Evolutionary conservation across 768 basidiomycete species (phyloP), one percentile per base, ranked within the genome.

Genomic region (Lactarius quietus): DNA sequence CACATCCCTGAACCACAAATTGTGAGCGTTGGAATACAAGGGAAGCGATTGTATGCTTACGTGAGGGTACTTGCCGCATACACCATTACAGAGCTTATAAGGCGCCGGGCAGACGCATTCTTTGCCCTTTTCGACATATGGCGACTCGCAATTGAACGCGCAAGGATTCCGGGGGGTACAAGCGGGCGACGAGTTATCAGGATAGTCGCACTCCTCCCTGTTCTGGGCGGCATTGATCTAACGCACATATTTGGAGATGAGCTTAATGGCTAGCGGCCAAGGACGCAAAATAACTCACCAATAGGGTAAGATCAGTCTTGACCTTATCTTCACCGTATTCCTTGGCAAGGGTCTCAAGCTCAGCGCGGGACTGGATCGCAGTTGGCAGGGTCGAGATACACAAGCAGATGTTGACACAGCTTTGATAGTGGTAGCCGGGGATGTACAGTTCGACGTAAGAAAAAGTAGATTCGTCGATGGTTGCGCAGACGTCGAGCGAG

Each of bases 1-100:
- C 72, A 57, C 81, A 82, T 15, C 76, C 76, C 81, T 82, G 62
- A 29, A 36, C 33, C 29, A 66, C n/a, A 17, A 18, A 3, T 12
- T 29, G 18, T 31, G 23, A 57, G 43, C 23, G 20, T 53, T 26
- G 31, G 10, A n/a, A 26, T 51, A 29, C 31, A 56, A 26, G 29
- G 36, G 20, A 55, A 61, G 45, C 33, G 38, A 48, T 39, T 62
- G 43, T 57, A 38, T 31, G n/a, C 61, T 39, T 28, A 71, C 70
- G 6, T 67, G 10, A 6, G 57, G 38, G 58, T 57, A 68, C 23
- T 1, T 17, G 31, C 69, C 76, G 57, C 81, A 82, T 57, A 76
- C 69, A 9, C 79, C 80, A 61, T 82, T 81, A 67, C 81, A 82
- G 26, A 74, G 71, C 12, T 65, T 65, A 61, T 77, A 69, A 1